Conservation (phyloP, 139 green algal genomes). For the Volvox africanus region DNA sequence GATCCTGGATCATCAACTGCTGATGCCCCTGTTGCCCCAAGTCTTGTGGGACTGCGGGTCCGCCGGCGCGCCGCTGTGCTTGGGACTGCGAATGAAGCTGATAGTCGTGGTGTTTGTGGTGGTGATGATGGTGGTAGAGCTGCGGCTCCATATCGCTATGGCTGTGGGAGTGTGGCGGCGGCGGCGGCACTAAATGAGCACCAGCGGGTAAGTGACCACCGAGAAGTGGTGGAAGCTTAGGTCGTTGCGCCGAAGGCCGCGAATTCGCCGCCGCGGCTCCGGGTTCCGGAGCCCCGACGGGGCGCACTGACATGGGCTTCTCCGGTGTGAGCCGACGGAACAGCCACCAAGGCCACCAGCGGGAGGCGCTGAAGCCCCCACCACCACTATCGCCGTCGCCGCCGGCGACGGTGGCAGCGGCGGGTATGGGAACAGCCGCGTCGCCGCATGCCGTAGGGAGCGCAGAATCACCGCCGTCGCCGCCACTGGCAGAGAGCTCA, state of each 20-base stretch:
- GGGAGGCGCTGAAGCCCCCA: not conserved
- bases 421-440: not conserved
- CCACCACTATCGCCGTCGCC: not conserved
- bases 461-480: too few relatives aligned
- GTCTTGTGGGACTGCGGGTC: too few relatives aligned
- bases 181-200: too few relatives aligned
- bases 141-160: too few relatives aligned
- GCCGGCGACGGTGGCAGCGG: not conserved
- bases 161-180: too few relatives aligned
- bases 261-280: not conserved
- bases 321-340: not conserved
- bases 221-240: not conserved
- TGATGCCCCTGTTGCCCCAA: too few relatives aligned
- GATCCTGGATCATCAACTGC: too few relatives aligned
- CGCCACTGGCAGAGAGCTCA: not conserved
- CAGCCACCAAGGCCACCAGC: conserved; percentile 31
- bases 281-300: not conserved
- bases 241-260: not conserved
- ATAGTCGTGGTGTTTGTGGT: too few relatives aligned
- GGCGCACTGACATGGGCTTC: not conserved
- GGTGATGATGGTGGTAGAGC: too few relatives aligned
- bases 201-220: too few relatives aligned
- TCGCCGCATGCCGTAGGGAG: not conserved
- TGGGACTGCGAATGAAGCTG: too few relatives aligned
- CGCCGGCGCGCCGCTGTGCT: too few relatives aligned